Percentiles rank a stretch among this genome's conserved stretches.
phyloP scores from a whole-genome alignment of 2,329 filamentous ascomycete species.

The Aspergillus brunneoviolaceus region DNA sequence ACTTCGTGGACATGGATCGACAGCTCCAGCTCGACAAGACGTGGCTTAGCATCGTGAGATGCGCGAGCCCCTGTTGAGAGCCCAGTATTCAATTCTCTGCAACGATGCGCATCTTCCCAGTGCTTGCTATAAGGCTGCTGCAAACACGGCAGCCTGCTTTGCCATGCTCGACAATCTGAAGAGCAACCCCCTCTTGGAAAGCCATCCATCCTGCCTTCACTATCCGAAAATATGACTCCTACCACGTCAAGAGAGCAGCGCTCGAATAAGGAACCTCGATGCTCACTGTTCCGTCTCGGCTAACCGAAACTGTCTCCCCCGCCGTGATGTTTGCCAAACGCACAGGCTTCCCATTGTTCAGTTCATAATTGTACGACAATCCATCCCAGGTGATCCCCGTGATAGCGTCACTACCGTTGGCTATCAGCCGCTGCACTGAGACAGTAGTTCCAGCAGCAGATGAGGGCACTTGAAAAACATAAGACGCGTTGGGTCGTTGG shows the following conservation, averaged over 20 bases:
- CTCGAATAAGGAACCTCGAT: slow-evolving; percentile 29
- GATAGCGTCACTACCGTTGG: slow-evolving; percentile 65
- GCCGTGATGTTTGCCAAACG: slow-evolving; percentile 56
- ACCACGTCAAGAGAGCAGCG: slow-evolving; percentile 21
- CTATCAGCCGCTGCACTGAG: slow-evolving; percentile 52
- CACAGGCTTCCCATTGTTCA: slow-evolving; percentile 55
- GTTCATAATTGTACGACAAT: slow-evolving; percentile 61
- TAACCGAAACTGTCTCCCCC: slow-evolving; percentile 44
- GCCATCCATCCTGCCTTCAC: slow-evolving; percentile 7
- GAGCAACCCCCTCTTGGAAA: not conserved
- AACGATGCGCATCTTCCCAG: not conserved
- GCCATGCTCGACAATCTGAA: not conserved
- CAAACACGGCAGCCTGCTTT: not conserved
- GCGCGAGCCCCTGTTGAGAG: not conserved
- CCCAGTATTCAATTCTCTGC: not conserved
- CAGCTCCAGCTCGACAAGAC: too few relatives aligned
- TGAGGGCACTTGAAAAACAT: slow-evolving; percentile 28
- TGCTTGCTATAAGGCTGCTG: not conserved
- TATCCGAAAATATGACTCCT: not conserved
- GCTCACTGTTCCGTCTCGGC: slow-evolving; percentile 35
- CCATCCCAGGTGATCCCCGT: slow-evolving; percentile 63
- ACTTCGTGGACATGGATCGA: too few relatives aligned
- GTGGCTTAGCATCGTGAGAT: not conserved
- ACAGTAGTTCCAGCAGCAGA: slow-evolving; percentile 21
- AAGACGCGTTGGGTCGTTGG: slow-evolving; percentile 21